Evolutionary conservation across 2,329 filamentous ascomycete genomes (phyloP), one percentile per base, ranked within the genome.

Genomic region (Ophiocordyceps camponoti-floridani): DNA sequence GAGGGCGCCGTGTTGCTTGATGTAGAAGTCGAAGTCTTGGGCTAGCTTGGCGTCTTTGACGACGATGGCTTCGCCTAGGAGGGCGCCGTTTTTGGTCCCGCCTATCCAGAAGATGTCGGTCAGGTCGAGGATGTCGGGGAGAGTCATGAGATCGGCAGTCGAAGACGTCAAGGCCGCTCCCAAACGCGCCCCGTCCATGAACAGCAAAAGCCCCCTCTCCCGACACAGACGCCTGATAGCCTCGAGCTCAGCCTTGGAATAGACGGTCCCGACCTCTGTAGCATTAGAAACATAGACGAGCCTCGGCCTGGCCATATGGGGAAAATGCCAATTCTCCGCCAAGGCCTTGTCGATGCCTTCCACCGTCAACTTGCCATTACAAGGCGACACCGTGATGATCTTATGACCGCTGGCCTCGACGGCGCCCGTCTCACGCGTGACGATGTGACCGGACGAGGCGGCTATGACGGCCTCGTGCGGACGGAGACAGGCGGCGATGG

Each of bases 91-190:
- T 49, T 72, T 72, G 4, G 69, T 72, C 0, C 69, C 69, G 3
- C 69, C 69, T 35, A 72, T 70, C 69, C 69, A 72, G 55, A 72
- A 72, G 18, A 72, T 67, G 45, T 72, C 69, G 0, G 65, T 68
- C 38, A 69, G 50, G 4, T 68, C 62, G 2, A 69, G 52, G 6
- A 72, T 54, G 44, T 72, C 69, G 0, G 50, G 49, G 5, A 69
- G 56, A 0, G 60, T 62, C 54, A 71, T 30, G 8, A 30, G 28
- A 12, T 70, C 65, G 37, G 66, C 69, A 19, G 52, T 54, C 10
- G 50, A 53, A 0, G 68, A 66, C 2, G 63, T 59, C 11, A 72
- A 51, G 0, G 68, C 69, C 1, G 59, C 52, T 2, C 61, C 61
- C 16, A 72, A 61, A 1, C 69, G 62, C 0, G 69, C 69, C 0